A percentile compares a stretch with the other conserved stretches of the same genome.
phyloP scores from a whole-genome alignment of 768 basidiomycete species.

The Saitozyma sp. region DNA sequence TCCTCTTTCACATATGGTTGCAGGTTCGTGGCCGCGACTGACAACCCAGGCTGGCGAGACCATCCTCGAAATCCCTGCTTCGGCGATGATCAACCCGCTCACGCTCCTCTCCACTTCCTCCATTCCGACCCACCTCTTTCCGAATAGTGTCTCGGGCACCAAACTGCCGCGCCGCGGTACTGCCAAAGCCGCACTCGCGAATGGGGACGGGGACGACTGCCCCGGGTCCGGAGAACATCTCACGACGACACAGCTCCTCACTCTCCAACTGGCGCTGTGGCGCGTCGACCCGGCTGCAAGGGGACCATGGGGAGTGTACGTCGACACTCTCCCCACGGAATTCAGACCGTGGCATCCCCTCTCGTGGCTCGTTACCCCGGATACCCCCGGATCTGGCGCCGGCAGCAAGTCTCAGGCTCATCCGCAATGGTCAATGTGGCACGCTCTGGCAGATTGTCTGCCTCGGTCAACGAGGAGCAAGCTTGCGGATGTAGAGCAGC shows the following conservation, averaged over 20 bases:
- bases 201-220: neutral
- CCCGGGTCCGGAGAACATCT: conserved; percentile 1
- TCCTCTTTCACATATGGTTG: neutral
- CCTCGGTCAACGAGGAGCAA: conserved; percentile 29
- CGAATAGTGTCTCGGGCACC: neutral
- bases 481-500: conserved; percentile 37
- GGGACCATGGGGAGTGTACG: conserved; percentile 59
- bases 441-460: conserved; percentile 7
- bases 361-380: conserved; percentile 59
- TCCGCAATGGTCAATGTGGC: neutral
- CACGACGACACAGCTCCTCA: conserved; percentile 68
- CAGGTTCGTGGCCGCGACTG: no score
- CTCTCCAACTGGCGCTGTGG: conserved; percentile 73
- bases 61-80: conserved; percentile 70
- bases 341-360: conserved; percentile 77
- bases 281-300: conserved; percentile 47
- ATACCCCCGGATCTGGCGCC: neutral
- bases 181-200: no score
- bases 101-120: conserved; percentile 68
- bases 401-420: no score
- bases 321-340: conserved; percentile 69
- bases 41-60: conserved; percentile 57
- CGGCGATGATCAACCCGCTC: conserved; percentile 68
- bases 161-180: neutral
- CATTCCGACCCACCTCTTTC: conserved; percentile 31